Evolutionary conservation across 2,329 filamentous ascomycete species (phyloP).

Genomic region (Hymenoscyphus linearis): DNA sequence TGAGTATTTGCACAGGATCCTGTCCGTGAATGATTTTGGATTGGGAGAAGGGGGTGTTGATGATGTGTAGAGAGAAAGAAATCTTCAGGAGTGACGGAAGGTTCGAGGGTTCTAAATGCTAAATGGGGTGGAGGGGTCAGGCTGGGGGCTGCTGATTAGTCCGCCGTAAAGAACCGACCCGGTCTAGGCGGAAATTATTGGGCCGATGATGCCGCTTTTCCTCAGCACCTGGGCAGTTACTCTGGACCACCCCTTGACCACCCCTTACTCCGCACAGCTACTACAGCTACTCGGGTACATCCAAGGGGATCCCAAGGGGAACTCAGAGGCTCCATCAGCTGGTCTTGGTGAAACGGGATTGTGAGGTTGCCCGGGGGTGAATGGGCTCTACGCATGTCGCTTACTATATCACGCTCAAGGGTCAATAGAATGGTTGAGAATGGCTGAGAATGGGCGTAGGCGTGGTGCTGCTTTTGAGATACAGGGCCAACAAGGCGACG

Average conservation of each 20-base stretch:
- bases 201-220: background rate
- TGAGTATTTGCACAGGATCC: background rate
- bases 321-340: background rate
- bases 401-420: background rate
- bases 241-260: too few relatives aligned
- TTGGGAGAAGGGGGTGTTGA: background rate
- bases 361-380: background rate
- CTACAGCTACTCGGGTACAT: background rate
- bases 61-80: constrained; percentile 8
- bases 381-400: background rate
- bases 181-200: constrained; percentile 5
- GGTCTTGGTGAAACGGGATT: background rate
- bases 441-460: too few relatives aligned
- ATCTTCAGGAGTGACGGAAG: constrained; percentile 6
- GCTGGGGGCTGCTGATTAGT: constrained; percentile 1
- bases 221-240: background rate
- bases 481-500: background rate
- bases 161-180: background rate
- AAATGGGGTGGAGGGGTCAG: constrained; percentile 1
- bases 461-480: background rate
- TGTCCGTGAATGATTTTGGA: background rate
- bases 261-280: too few relatives aligned
- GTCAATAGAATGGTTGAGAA: background rate
- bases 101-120: background rate
- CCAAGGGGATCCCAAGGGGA: background rate